phyloP scores from a whole-genome alignment of 805 yeast species.

The Yamadazyma tumulicola region DNA sequence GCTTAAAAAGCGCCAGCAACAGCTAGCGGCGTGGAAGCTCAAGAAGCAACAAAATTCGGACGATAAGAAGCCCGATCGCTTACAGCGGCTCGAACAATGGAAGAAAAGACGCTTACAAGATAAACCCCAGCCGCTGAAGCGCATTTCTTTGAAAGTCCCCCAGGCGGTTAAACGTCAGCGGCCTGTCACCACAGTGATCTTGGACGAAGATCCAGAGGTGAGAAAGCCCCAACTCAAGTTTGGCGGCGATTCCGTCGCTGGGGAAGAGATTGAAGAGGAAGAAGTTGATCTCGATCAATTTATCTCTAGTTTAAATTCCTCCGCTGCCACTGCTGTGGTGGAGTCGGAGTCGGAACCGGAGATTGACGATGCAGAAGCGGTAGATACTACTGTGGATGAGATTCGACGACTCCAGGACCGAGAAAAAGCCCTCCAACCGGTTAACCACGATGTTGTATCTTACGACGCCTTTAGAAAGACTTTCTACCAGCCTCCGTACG shows the following conservation, averaged over 20 bases:
- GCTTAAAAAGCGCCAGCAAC: constrained; percentile 44
- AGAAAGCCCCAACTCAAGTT: no score
- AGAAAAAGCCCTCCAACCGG: constrained; percentile 47
- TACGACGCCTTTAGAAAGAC: constrained; percentile 55
- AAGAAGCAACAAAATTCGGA: constrained; percentile 35
- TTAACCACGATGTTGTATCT: constrained; percentile 42
- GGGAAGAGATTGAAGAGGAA: constrained; percentile 28
- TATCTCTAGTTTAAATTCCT: constrained; percentile 4
- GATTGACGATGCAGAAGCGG: constrained; percentile 18
- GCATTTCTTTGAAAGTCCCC: no score
- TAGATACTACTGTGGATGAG: constrained; percentile 34
- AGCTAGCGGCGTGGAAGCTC: constrained; percentile 57
- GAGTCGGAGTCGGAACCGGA: constrained; percentile 6
- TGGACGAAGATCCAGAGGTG: no score
- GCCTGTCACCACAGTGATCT: no score
- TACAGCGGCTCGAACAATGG: constrained; percentile 50
- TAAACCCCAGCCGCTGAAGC: no score
- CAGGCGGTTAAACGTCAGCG: no score
- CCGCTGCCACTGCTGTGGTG: constrained; percentile 1
- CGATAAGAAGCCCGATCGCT: constrained; percentile 23
- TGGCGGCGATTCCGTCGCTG: constrained; percentile 19
- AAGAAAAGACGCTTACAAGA: constrained; percentile 32
- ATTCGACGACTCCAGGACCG: constrained; percentile 41
- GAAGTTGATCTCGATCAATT: constrained; percentile 13
- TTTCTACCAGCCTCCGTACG: constrained; percentile 62